Evolutionary conservation across 345 rosid genomes (phyloP), one percentile per base, ranked within the genome.

Genomic region (Arabidopsis suecica): DNA sequence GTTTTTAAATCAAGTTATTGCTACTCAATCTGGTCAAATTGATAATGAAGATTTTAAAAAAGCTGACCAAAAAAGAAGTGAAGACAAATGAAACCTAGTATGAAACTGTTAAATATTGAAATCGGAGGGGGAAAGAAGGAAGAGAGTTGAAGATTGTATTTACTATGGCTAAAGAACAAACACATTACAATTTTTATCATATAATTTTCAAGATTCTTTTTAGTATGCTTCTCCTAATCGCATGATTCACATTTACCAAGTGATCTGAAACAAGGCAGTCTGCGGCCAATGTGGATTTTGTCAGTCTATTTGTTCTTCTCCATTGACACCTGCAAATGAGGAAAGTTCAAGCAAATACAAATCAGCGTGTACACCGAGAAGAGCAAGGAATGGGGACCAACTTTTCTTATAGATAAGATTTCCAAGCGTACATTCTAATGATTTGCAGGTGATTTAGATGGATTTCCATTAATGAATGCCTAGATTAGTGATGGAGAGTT

Each of bases 101-200:
- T 8, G 47, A 64, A 63, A 23, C 36, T 73, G 23, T 72, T 45
- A 22, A 56, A 73, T 11, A 55, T 4, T 45, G 37, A 65, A 65
- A 55, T n/a, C 9, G 10, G 10, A 23, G 7, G 58, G 20, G 40
- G 38, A 4, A 8, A 32, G 36, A 8, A 62, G 63, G 36, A 8
- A 62, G 63, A 57, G 49, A 32, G 63, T 58, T 33, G 41, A 12
- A 61, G 30, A 44, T 23, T 61, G 79, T 36, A 69, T 69, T 76
- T 76, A 69, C 74, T 69, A 53, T 16, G 32, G 44, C 64, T 62
- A 72, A 53, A n/a, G 41, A 62, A 62, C 16, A 47, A 61, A 25
- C 36, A 54, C 34, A 69, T 16, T 44, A 69, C 75, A 69, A 62
- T 4, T 42, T 23, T 50, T 25, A 68, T 75, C 56, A 54, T 3